A percentile compares a stretch with the other conserved stretches of the same genome.
These are phyloP conservation scores for Cucurbitaria berberidis DNA, from an alignment of 2,329 filamentous ascomycete genomes.

Conservation along the genomic window DNA sequence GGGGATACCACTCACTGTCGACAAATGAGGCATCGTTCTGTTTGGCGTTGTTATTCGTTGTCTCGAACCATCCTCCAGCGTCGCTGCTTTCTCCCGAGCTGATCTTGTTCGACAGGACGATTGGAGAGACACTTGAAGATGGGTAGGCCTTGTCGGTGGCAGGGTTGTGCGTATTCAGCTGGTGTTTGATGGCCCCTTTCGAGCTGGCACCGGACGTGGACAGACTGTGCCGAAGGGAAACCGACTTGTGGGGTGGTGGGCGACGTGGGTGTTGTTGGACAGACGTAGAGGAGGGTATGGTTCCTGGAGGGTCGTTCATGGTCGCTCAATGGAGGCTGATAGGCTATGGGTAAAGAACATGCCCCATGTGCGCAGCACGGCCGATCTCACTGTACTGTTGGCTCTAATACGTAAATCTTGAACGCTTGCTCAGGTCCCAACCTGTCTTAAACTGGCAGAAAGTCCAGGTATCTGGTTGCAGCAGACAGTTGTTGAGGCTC, in stretches of 20 bases:
- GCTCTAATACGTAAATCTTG: conserved; percentile 1
- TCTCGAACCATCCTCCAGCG: conserved; percentile 60
- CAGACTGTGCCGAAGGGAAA: conserved; percentile 54
- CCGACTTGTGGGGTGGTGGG: conserved; percentile 53
- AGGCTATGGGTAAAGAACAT: conserved; percentile 17
- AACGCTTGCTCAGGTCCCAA: background rate
- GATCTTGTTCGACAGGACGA: conserved; percentile 41
- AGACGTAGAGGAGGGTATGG: conserved; percentile 15
- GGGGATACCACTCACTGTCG: conserved; percentile 46
- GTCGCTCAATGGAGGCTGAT: conserved; percentile 2
- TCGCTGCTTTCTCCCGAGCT: conserved; percentile 60
- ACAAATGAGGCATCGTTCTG: conserved; percentile 47
- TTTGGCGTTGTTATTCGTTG: conserved; percentile 56
- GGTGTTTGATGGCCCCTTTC: conserved; percentile 3
- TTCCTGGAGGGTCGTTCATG: conserved; percentile 34
- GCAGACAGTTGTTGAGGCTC: background rate
- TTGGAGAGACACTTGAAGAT: conserved; percentile 50
- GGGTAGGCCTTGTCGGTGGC: conserved; percentile 48
- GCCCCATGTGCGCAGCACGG: conserved; percentile 20
- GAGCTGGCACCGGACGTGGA: conserved; percentile 10
- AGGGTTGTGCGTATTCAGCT: conserved; percentile 33
- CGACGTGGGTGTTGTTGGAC: conserved; percentile 47
- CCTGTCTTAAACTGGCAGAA: background rate
- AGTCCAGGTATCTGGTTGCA: background rate
- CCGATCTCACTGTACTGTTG: background rate